Evolutionary conservation across 2,329 filamentous ascomycete genomes (phyloP).

Genomic region (Aureobasidium sp.): DNA sequence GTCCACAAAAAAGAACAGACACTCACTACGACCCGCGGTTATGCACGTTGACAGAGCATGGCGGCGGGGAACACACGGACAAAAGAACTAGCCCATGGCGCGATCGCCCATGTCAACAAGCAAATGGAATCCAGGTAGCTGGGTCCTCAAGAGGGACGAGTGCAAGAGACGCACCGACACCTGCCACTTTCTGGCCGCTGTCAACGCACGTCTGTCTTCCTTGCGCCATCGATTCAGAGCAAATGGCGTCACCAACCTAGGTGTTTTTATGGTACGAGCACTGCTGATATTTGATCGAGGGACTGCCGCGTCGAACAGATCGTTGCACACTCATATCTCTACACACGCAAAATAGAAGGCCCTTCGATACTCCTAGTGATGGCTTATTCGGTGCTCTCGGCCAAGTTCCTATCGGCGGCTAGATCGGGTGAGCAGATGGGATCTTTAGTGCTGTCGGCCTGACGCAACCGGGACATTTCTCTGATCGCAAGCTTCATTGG

Average conservation of each 20-base stretch:
- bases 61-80: slow-evolving; percentile 16
- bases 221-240: slow-evolving; percentile 12
- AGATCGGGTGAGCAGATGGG: background rate
- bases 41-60: slow-evolving; percentile 13
- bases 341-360: background rate
- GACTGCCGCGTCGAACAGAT: background rate
- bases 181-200: slow-evolving; percentile 1
- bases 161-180: background rate
- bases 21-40: slow-evolving; percentile 5
- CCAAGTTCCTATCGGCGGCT: background rate
- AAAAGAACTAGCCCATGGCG: slow-evolving; percentile 4
- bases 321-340: background rate
- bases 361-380: background rate
- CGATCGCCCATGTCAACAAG: slow-evolving; percentile 8
- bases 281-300: background rate
- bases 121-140: slow-evolving; percentile 3
- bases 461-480: background rate
- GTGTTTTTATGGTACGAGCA: background rate
- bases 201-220: background rate
- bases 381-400: background rate
- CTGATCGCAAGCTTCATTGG: background rate
- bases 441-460: slow-evolving; percentile 2
- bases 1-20: slow-evolving; percentile 14
- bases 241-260: slow-evolving; percentile 10
- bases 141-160: slow-evolving; percentile 5